These are phyloP conservation scores for Anacardium occidentale DNA, from an alignment of 345 rosid species.

Conservation along the genomic window DNA sequence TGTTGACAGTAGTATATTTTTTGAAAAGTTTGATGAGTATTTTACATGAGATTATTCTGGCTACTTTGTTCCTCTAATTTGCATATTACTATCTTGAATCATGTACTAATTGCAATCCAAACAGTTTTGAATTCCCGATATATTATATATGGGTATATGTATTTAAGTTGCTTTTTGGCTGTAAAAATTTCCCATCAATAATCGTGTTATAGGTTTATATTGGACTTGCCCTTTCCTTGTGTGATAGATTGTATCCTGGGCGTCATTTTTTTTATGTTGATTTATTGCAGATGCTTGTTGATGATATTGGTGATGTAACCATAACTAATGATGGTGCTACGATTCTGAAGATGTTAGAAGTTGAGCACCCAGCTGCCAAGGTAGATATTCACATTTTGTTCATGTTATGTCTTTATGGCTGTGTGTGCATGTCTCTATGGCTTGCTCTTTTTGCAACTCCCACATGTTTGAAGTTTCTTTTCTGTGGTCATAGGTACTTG, in stretches of 20 bases:
- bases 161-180: not conserved
- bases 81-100: no score
- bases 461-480: not conserved
- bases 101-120: not conserved
- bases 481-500: slow-evolving; percentile 63
- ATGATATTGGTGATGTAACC: slow-evolving; percentile 93
- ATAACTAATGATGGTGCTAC: slow-evolving; percentile 98
- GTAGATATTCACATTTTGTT: slow-evolving; percentile 27
- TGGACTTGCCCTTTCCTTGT: slow-evolving; percentile 1
- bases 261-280: not conserved
- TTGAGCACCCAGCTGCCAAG: slow-evolving; percentile 99
- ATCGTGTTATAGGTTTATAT: not conserved
- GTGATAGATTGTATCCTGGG: not conserved
- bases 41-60: not conserved
- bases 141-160: not conserved
- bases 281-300: slow-evolving; percentile 78
- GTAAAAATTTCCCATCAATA: not conserved
- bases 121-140: not conserved
- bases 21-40: no score
- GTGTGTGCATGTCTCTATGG: not conserved
- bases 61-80: not conserved
- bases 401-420: not conserved
- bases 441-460: not conserved
- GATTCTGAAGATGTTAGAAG: slow-evolving; percentile 88
- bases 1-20: no score